Evolutionary conservation across 2,329 filamentous ascomycete species (phyloP).

Genomic region (Penicillium fuscoglaucum): DNA sequence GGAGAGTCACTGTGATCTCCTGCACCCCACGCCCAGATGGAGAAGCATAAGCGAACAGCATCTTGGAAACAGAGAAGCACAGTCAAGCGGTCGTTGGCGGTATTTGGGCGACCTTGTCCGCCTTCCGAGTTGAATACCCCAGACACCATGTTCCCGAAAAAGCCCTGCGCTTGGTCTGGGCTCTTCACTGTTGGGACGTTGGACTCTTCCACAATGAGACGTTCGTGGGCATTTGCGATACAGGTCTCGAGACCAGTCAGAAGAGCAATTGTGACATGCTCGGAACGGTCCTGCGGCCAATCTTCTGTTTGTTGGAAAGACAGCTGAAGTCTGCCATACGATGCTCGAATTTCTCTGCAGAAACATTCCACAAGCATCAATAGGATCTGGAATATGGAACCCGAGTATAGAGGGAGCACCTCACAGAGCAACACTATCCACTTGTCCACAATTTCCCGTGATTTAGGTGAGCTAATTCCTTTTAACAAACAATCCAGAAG

Average conservation of each 20-base stretch:
- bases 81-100: slow-evolving; percentile 90
- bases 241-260: slow-evolving; percentile 93
- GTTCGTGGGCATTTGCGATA: slow-evolving; percentile 81
- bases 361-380: slow-evolving; percentile 89
- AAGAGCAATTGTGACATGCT: slow-evolving; percentile 69
- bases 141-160: slow-evolving; percentile 93
- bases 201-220: slow-evolving; percentile 73
- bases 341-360: slow-evolving; percentile 71
- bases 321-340: slow-evolving; percentile 68
- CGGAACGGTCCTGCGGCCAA: slow-evolving; percentile 51
- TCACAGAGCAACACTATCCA: slow-evolving; percentile 87
- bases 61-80: slow-evolving; percentile 97
- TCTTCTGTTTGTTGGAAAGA: slow-evolving; percentile 43
- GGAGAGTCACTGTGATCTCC: slow-evolving; percentile 45
- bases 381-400: slow-evolving; percentile 83
- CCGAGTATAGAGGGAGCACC: slow-evolving; percentile 78
- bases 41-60: slow-evolving; percentile 86
- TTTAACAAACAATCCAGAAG: slow-evolving; percentile 77
- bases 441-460: slow-evolving; percentile 78
- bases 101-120: slow-evolving; percentile 73
- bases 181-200: slow-evolving; percentile 68
- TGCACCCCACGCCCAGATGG: slow-evolving; percentile 90
- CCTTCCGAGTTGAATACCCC: slow-evolving; percentile 82
- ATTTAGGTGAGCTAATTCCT: slow-evolving; percentile 73
- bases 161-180: slow-evolving; percentile 79